Conservation (phyloP, 352 stramenopile genomes). For the Pelagophyceae sp. region DNA sequence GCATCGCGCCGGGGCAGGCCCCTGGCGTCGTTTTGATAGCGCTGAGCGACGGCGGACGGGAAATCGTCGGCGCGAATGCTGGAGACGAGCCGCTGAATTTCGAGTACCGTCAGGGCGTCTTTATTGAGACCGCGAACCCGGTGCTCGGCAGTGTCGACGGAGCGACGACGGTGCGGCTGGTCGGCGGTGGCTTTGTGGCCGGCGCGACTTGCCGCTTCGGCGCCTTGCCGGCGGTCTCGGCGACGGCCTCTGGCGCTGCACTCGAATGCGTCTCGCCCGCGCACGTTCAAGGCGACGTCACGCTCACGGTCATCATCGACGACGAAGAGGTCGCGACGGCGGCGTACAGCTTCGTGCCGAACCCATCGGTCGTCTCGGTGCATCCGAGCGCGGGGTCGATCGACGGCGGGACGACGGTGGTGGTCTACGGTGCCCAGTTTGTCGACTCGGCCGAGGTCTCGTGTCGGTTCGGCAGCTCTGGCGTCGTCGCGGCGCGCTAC, state of each 20-base stretch:
- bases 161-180: slow-evolving; percentile 38
- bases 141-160: slow-evolving; percentile 19
- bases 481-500: slow-evolving; percentile 29
- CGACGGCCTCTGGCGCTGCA: background rate
- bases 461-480: slow-evolving; percentile 54
- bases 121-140: background rate
- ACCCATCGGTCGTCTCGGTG: slow-evolving; percentile 32
- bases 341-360: slow-evolving; percentile 19
- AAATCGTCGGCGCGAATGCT: background rate
- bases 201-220: slow-evolving; percentile 4
- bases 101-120: background rate
- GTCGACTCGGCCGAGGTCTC: slow-evolving; percentile 34
- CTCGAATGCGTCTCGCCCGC: slow-evolving; percentile 6
- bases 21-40: background rate
- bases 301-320: slow-evolving; percentile 13
- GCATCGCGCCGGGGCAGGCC: slow-evolving; percentile 5
- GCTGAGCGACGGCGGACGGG: background rate
- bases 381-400: slow-evolving; percentile 39
- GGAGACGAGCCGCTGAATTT: background rate
- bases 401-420: slow-evolving; percentile 44
- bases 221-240: background rate
- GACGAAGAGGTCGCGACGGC: background rate
- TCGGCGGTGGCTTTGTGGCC: slow-evolving; percentile 47
- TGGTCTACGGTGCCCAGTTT: slow-evolving; percentile 37
- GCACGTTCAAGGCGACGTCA: slow-evolving; percentile 18